phyloP scores from a whole-genome alignment of 495 filamentous ascomycete genomes.

The Lasiosphaeria ovina region DNA sequence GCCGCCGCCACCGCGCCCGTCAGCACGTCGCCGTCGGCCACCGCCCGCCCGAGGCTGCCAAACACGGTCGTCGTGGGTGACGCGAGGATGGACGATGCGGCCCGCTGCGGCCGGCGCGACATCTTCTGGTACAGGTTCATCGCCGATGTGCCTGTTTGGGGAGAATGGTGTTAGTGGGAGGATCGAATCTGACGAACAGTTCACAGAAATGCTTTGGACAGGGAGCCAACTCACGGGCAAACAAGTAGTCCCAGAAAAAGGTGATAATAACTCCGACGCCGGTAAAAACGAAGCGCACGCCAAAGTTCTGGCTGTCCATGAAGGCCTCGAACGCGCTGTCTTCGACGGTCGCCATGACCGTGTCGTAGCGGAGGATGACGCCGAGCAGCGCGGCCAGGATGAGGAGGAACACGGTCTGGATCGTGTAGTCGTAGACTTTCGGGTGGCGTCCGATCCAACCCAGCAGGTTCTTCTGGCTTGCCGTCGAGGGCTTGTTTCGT shows the following conservation, averaged over 20 bases:
- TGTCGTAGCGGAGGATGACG: slow-evolving; percentile 3
- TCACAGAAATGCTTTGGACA: not conserved
- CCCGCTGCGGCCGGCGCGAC: slow-evolving; percentile 17
- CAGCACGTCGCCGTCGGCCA: slow-evolving; percentile 14
- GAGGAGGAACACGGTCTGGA: not conserved
- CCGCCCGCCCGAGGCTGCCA: slow-evolving; percentile 35
- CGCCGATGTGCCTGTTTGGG: not conserved
- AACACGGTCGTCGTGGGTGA: slow-evolving; percentile 36
- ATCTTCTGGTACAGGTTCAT: slow-evolving; percentile 11
- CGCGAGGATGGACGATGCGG: slow-evolving; percentile 35
- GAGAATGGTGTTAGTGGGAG: not conserved
- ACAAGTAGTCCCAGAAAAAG: slow-evolving; percentile 37
- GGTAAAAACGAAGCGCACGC: slow-evolving; percentile 44
- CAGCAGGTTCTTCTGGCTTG: too few species aligned
- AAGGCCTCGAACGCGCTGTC: slow-evolving; percentile 35
- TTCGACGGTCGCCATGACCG: not conserved
- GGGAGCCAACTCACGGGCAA: slow-evolving; percentile 24
- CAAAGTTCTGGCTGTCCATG: slow-evolving; percentile 42
- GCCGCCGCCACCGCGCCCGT: slow-evolving; percentile 27
- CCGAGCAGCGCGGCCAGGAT: not conserved
- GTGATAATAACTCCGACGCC: slow-evolving; percentile 36
- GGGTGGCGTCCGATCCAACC: not conserved
- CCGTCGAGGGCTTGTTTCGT: not conserved
- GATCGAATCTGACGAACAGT: not conserved
- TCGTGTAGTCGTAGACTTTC: not conserved